Base-by-base conservation (phyloP, 2,329 filamentous ascomycete genomes). In the Sporothrix pallida region DNA sequence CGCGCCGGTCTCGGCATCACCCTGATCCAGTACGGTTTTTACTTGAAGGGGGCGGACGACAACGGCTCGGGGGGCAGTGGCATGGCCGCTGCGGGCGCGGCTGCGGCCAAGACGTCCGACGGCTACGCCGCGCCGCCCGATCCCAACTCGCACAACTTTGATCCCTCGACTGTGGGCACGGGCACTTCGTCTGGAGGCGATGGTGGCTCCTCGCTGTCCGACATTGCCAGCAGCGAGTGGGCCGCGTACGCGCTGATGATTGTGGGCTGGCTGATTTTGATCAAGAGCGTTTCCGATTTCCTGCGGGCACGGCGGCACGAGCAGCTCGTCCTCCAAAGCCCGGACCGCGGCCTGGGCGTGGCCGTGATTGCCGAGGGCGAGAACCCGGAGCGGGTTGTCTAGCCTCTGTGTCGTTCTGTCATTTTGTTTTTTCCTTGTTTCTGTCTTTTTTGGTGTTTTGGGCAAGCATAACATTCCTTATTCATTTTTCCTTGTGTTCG, bases 211-310 rank as follows among this genome's bases (percentile, higher is more conserved):
- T 83, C 84, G 13, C 80, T 86, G 10, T 82, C 84, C 7, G 87
- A 89, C 50, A 89, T 97, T 58, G 89, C 87, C 6, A 91, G 91
- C 70, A 91, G 88, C 76, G 95, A 98, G 80, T 98, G 93, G 93
- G 86, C 97, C 76, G 93, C 94, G 12, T 99, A 98, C 79, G 86
- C 93, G 17, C 83, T 99, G 67, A 99, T 99, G 96, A 93, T 99
- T 80, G 92, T 97, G 1, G 96, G 96, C 5, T 99, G 96, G 96
- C 98, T 98, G 80, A 94, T 99, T 76, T 85, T 99, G 75, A 98
- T 99, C 80, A 90, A 95, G 82, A 91, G 94, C n/a, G 90, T 97
- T 20, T 94, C 92, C 78, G 95, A 98, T 81, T 99, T 96, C 80
- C 83, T 98, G 75, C 89, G 91, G 77, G 96, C 94, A 52, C 88